phyloP scores from a whole-genome alignment of 495 filamentous ascomycete species.

The Hyaloscypha variabilis region DNA sequence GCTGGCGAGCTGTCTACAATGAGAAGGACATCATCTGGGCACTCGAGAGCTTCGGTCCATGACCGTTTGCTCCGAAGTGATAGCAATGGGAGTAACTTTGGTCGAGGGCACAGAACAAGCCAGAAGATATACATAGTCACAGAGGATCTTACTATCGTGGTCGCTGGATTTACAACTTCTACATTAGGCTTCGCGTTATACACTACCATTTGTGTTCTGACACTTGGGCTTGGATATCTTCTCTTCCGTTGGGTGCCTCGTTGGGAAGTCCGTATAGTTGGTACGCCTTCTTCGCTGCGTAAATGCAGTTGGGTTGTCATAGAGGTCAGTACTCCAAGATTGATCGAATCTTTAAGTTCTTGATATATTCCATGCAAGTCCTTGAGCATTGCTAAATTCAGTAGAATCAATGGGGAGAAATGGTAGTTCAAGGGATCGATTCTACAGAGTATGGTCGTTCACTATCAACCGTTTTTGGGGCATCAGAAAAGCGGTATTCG shows the following conservation, averaged over 20 bases:
- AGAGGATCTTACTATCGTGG: slow-evolving; percentile 90
- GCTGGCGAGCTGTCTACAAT: slow-evolving; percentile 41
- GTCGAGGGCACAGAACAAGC: slow-evolving; percentile 58
- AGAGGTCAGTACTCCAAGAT: slow-evolving; percentile 55
- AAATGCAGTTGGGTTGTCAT: slow-evolving; percentile 90
- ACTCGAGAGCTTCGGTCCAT: slow-evolving; percentile 60
- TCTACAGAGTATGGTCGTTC: slow-evolving; percentile 73
- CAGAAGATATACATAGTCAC: slow-evolving; percentile 93
- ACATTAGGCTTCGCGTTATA: slow-evolving; percentile 68
- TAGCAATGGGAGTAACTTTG: slow-evolving; percentile 62
- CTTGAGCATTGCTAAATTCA: slow-evolving; percentile 3
- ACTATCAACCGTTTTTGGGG: slow-evolving; percentile 85
- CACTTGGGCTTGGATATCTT: slow-evolving; percentile 79
- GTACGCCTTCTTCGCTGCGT: slow-evolving; percentile 63
- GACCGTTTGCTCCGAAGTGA: slow-evolving; percentile 69
- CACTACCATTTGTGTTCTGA: slow-evolving; percentile 63
- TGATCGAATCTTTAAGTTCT: background rate
- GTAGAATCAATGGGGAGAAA: slow-evolving; percentile 93
- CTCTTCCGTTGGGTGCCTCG: slow-evolving; percentile 87
- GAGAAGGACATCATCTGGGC: slow-evolving; percentile 56
- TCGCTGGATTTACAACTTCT: slow-evolving; percentile 87
- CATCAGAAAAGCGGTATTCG: slow-evolving; percentile 54
- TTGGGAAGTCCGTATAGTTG: slow-evolving; percentile 80
- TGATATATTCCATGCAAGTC: no score
- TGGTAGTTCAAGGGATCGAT: slow-evolving; percentile 68